Conservation (phyloP, 805 yeast genomes). For the Lipomyces spencermartinsiae region DNA sequence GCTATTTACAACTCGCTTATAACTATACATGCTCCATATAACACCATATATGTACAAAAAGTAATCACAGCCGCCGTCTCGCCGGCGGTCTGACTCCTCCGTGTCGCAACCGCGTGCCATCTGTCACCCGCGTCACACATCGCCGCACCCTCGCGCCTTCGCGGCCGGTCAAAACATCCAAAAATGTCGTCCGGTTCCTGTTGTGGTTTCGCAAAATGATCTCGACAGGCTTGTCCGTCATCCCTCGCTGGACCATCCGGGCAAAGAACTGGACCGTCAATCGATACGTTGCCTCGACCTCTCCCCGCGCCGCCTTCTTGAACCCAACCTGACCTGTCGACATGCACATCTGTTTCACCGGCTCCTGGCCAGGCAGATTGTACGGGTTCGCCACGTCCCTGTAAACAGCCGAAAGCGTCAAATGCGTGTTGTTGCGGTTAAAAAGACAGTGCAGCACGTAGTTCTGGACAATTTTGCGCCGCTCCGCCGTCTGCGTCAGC, state of each 20-base stretch:
- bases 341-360: slow-evolving; percentile 62
- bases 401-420: slow-evolving; percentile 71
- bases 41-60: not conserved
- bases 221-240: slow-evolving; percentile 67
- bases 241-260: slow-evolving; percentile 66
- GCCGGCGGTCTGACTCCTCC: slow-evolving; percentile 93
- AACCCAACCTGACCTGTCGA: slow-evolving; percentile 90
- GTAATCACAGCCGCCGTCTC: slow-evolving; percentile 43
- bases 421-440: slow-evolving; percentile 80
- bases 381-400: slow-evolving; percentile 71
- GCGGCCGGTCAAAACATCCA: slow-evolving; percentile 82
- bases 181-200: slow-evolving; percentile 86
- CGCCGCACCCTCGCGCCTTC: slow-evolving; percentile 78
- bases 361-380: slow-evolving; percentile 75
- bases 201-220: slow-evolving; percentile 82
- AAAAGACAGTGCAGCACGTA: slow-evolving; percentile 79
- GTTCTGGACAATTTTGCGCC: slow-evolving; percentile 51
- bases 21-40: not conserved
- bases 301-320: slow-evolving; percentile 86
- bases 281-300: slow-evolving; percentile 92
- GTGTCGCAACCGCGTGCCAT: slow-evolving; percentile 80
- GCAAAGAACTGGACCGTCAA: slow-evolving; percentile 76
- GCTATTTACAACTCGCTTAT: too few relatives aligned
- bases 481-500: slow-evolving; percentile 14
- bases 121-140: slow-evolving; percentile 73